phyloP scores from a whole-genome alignment of 2,329 filamentous ascomycete genomes.

The Ophiostoma sp. region DNA sequence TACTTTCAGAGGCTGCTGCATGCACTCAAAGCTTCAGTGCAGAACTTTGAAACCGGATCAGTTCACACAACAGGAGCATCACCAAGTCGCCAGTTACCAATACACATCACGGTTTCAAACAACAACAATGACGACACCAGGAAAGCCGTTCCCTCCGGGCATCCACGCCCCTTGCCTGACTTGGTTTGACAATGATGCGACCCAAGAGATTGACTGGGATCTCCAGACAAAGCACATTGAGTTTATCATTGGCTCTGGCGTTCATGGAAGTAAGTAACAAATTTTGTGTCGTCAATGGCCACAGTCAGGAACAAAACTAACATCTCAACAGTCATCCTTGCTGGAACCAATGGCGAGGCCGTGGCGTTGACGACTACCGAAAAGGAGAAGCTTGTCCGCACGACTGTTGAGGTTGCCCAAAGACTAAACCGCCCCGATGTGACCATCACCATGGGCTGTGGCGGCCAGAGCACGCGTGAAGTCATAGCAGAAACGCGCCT shows the following conservation, averaged over 20 bases:
- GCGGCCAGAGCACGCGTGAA: constrained; percentile 66
- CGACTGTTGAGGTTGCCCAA: constrained; percentile 55
- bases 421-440: constrained; percentile 47
- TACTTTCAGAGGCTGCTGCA: too few species aligned
- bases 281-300: not conserved
- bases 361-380: constrained; percentile 67
- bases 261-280: constrained; percentile 43
- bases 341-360: constrained; percentile 73
- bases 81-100: not conserved
- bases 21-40: not conserved
- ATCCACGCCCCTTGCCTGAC: constrained; percentile 58
- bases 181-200: constrained; percentile 50
- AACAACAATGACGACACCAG: not conserved
- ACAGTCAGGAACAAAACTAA: not conserved
- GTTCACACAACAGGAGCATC: not conserved
- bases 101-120: not conserved
- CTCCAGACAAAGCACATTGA: constrained; percentile 54
- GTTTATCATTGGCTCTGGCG: constrained; percentile 53
- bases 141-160: constrained; percentile 43
- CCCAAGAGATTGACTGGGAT: constrained; percentile 57
- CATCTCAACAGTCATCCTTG: constrained; percentile 54
- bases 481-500: constrained; percentile 64
- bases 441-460: constrained; percentile 66
- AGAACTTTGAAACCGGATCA: too few species aligned
- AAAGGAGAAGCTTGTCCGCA: constrained; percentile 62